Evolutionary conservation across 228 moss, liverwort and hornwort species (phyloP).

Genomic region (Sphagnum fallax): DNA sequence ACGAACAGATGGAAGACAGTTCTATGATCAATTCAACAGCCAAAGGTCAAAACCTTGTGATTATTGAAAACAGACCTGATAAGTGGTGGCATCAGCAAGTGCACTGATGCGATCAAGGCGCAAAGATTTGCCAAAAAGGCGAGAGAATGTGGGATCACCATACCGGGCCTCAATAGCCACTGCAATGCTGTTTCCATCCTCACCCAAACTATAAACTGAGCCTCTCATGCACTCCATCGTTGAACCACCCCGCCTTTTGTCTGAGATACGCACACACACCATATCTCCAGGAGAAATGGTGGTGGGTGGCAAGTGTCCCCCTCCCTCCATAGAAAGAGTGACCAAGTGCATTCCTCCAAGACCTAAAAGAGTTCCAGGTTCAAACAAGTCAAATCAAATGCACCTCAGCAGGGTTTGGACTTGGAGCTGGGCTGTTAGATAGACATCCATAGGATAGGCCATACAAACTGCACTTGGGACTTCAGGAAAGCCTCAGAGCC

Average conservation of each 20-base stretch:
- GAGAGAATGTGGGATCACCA: constrained; percentile 92
- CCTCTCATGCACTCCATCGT: constrained; percentile 94
- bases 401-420: too few relatives aligned
- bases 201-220: constrained; percentile 85
- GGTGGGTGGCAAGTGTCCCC: constrained; percentile 75
- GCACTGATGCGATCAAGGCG: constrained; percentile 93
- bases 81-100: constrained; percentile 90
- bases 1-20: too few relatives aligned
- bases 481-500: too few relatives aligned
- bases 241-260: constrained; percentile 53
- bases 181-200: constrained; percentile 79
- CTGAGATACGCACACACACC: constrained; percentile 85
- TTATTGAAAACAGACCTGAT: constrained; percentile 43
- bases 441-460: too few relatives aligned
- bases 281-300: constrained; percentile 89
- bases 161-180: constrained; percentile 95
- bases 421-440: too few relatives aligned
- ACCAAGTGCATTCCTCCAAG: constrained; percentile 96
- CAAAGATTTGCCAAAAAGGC: constrained; percentile 86
- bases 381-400: not conserved
- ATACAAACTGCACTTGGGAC: too few relatives aligned
- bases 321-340: constrained; percentile 60
- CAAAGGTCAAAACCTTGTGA: too few relatives aligned
- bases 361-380: constrained; percentile 29
- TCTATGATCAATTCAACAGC: too few relatives aligned